phyloP scores from a whole-genome alignment of 805 yeast genomes.

The Ascoidea tarda region DNA sequence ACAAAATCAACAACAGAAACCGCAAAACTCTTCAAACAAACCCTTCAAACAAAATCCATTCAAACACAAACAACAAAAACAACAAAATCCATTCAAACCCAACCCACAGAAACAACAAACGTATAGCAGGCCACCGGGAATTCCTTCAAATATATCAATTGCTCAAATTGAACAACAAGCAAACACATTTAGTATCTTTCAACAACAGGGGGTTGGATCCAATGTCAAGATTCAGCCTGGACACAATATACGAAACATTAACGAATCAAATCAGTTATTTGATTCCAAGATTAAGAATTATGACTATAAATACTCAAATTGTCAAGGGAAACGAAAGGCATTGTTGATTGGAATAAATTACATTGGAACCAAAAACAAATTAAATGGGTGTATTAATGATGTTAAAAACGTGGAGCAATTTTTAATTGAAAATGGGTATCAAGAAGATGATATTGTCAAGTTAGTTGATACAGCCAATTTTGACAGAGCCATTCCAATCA shows the following conservation, averaged over 20 bases:
- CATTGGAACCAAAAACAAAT: slow-evolving; percentile 42
- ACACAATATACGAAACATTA: background rate
- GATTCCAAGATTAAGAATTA: slow-evolving; percentile 10
- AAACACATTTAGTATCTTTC: slow-evolving; percentile 7
- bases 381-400: slow-evolving; percentile 76
- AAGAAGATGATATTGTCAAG: slow-evolving; percentile 40
- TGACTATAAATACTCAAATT: slow-evolving; percentile 45
- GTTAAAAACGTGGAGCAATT: slow-evolving; percentile 33
- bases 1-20: too few species aligned
- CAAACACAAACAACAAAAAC: background rate
- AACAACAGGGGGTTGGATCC: slow-evolving; percentile 7
- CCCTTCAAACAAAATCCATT: background rate
- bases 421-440: slow-evolving; percentile 33
- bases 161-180: slow-evolving; percentile 8
- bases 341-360: slow-evolving; percentile 69
- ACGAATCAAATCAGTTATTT: background rate
- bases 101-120: background rate
- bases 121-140: slow-evolving; percentile 9
- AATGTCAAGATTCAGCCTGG: slow-evolving; percentile 4
- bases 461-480: slow-evolving; percentile 41
- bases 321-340: slow-evolving; percentile 65
- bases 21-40: background rate
- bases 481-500: slow-evolving; percentile 43
- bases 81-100: background rate
- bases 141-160: slow-evolving; percentile 11